Percentiles rank a stretch among this genome's conserved stretches.
Conservation (phyloP, 31 red algal species). For the Bonnemaisonia californica region DNA sequence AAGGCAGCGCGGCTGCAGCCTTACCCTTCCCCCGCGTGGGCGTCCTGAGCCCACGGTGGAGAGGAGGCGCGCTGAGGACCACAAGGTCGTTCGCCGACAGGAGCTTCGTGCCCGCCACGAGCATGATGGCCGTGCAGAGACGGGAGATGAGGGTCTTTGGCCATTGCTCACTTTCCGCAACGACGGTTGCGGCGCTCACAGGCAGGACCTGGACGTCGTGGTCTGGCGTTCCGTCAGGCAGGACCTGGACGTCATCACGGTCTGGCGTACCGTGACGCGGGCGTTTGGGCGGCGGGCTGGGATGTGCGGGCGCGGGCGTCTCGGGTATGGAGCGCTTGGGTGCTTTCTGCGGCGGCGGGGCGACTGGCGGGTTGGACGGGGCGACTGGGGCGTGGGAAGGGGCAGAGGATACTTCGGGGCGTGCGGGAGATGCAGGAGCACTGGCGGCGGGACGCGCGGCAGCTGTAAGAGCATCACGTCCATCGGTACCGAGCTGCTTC, state of each 20-base stretch:
- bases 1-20: not conserved
- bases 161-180: slow-evolving; percentile 17
- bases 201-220: not conserved
- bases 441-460: no score
- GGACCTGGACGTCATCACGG: not conserved
- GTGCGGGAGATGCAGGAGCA: not conserved
- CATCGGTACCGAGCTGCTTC: not conserved
- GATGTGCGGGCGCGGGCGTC: not conserved
- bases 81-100: slow-evolving; percentile 20
- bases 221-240: no score
- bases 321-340: not conserved
- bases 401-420: not conserved
- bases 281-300: not conserved
- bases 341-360: not conserved
- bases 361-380: not conserved
- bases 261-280: not conserved
- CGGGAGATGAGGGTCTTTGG: slow-evolving; percentile 37
- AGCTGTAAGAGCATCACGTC: not conserved
- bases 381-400: no score
- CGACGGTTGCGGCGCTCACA: not conserved
- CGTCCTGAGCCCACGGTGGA: not conserved
- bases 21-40: not conserved
- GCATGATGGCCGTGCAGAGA: slow-evolving; percentile 27
- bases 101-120: slow-evolving; percentile 34
- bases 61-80: slow-evolving; percentile 24